Evolutionary conservation across 1,284 basidiomycete genomes (phyloP), one percentile per base, ranked within the genome.

Genomic region (Fomitopsis schrenkii): DNA sequence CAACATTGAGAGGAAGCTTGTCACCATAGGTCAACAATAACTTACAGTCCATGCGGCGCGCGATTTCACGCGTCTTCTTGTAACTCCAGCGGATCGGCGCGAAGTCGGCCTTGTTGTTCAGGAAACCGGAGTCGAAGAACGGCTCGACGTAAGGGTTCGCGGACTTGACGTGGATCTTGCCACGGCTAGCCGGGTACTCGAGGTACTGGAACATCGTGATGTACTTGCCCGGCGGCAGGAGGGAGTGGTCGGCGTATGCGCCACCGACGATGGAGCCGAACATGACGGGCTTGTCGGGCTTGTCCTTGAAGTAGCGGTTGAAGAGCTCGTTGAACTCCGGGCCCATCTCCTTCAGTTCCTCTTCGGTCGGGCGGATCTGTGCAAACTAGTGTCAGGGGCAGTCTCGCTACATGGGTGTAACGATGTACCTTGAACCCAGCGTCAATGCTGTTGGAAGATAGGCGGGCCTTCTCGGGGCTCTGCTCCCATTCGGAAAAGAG

Each of bases 171-270:
- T 90, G 87, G 67, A 90, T 88, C 83, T 84, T 86, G 66, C 85
- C 85, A 71, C 85, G 85, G 70, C 82, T 84, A 12, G 84, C 86
- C 10, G 85, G 85, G 71, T 87, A 88, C 80, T 88, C 82, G 64
- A 88, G 77, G 72, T 89, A 89, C 71, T 88, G 86, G 85, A 90
- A 87, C 86, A 88, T 88, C 1, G 86, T 87, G 63, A 88, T 80
- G 68, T 86, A 88, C 69, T 89, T 88, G 48, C 87, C 86, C 56
- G 86, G 87, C 61, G 86, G 87, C 57, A 88, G 79, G 59, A 88
- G 76, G 5, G 83, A 72, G 72, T 90, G 87, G 73, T 89, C 87
- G 53, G 86, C 87, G 68, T 88, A 88, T 9, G 86, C 86, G 72
- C 81, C 86, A 42, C 82, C 80, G 53, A 88, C 86, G 66, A 88